phyloP scores from a whole-genome alignment of 2,329 filamentous ascomycete species.

The Cercospora sp. region DNA sequence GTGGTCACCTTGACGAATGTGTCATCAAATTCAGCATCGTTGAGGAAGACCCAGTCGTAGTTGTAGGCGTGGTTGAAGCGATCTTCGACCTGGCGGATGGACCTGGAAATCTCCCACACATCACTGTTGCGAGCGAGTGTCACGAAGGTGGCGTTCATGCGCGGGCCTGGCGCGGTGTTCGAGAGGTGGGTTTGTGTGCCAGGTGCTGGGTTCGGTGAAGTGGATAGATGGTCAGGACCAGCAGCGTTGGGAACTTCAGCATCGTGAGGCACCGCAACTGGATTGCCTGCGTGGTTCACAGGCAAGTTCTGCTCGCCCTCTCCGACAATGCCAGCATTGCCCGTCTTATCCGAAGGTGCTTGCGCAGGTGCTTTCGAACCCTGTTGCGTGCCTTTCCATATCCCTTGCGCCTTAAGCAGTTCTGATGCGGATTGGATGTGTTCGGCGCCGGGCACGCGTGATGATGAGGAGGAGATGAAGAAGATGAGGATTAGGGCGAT shows the following conservation, averaged over 20 bases:
- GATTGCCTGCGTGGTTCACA: slow-evolving; percentile 13
- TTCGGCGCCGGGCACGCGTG: slow-evolving; percentile 39
- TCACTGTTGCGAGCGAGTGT: slow-evolving; percentile 91
- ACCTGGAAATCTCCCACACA: slow-evolving; percentile 94
- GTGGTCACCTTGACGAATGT: slow-evolving; percentile 90
- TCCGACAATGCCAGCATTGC: slow-evolving; percentile 13
- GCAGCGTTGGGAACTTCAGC: slow-evolving; percentile 6
- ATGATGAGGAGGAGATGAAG: slow-evolving; percentile 70
- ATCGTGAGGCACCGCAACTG: slow-evolving; percentile 22
- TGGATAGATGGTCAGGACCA: slow-evolving; percentile 19
- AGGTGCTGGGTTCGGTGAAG: slow-evolving; percentile 38
- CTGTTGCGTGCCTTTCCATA: slow-evolving; percentile 31
- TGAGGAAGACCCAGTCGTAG: slow-evolving; percentile 99
- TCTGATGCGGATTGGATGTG: slow-evolving; percentile 39
- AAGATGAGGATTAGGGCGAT: slow-evolving; percentile 81
- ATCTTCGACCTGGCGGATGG: slow-evolving; percentile 94
- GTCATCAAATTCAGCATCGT: slow-evolving; percentile 91
- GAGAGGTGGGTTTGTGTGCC: slow-evolving; percentile 37
- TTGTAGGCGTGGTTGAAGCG: slow-evolving; percentile 96
- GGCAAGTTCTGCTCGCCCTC: slow-evolving; percentile 22
- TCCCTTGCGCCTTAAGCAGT: slow-evolving; percentile 39
- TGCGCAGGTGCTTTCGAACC: slow-evolving; percentile 15
- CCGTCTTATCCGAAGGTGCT: slow-evolving; percentile 15
- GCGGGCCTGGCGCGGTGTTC: slow-evolving; percentile 61
- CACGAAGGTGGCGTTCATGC: slow-evolving; percentile 97